A percentile compares a stretch with the other conserved stretches of the same genome.
These are phyloP conservation scores for Pisolithus microcarpus DNA, from an alignment of 768 basidiomycete genomes.

Conservation along the genomic window DNA sequence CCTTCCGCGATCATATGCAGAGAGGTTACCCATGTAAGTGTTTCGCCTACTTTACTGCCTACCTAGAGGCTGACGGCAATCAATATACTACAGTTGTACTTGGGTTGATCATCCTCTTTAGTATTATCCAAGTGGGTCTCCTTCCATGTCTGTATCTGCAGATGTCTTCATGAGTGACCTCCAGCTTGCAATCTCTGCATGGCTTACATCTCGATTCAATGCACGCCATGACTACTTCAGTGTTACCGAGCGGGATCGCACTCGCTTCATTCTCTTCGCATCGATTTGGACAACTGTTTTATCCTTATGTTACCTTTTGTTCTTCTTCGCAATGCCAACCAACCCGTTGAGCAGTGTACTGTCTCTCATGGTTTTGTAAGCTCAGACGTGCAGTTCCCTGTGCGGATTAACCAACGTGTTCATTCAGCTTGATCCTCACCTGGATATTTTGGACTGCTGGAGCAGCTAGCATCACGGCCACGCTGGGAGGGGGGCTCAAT, in stretches of 20 bases:
- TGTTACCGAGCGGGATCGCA: conserved; percentile 48
- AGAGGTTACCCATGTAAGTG: conserved; percentile 51
- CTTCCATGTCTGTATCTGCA: background rate
- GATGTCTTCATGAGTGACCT: background rate
- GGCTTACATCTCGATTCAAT: conserved; percentile 60
- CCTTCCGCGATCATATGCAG: conserved; percentile 35
- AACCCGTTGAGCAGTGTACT: conserved; percentile 53
- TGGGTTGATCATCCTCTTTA: conserved; percentile 48
- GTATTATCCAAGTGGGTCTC: conserved; percentile 53
- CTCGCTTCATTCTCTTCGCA: conserved; percentile 62
- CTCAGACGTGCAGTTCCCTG: background rate
- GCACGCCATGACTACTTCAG: conserved; percentile 44
- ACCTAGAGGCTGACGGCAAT: background rate
- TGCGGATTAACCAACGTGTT: conserved; percentile 3
- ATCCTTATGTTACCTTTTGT: conserved; percentile 41
- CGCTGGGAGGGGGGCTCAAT: conserved; percentile 62
- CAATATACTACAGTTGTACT: conserved; percentile 45
- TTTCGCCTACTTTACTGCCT: background rate
- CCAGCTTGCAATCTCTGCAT: conserved; percentile 66
- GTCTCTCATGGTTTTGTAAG: conserved; percentile 60
- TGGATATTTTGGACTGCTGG: conserved; percentile 78
- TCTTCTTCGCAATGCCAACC: conserved; percentile 47
- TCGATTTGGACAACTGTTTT: conserved; percentile 65
- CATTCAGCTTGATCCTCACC: conserved; percentile 52
- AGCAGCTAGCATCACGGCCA: conserved; percentile 60